These are phyloP conservation scores for Alloteropsis semialata DNA, from an alignment of 176 grass and related monocot genomes.

Conservation along the genomic window DNA sequence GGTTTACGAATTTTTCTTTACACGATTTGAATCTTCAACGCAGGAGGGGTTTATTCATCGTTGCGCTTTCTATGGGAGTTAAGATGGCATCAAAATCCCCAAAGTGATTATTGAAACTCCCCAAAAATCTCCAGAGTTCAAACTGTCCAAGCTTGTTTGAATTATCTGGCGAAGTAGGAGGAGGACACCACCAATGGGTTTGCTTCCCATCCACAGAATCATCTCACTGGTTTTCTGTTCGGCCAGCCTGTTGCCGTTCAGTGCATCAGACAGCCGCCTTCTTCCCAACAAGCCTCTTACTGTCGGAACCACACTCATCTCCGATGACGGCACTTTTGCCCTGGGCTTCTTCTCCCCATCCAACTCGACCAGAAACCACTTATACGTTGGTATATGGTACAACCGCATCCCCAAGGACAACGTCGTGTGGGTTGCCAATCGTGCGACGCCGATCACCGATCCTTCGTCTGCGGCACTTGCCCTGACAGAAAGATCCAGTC, in stretches of 20 bases:
- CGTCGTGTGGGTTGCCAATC: neutral
- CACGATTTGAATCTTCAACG: neutral
- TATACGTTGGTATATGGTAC: neutral
- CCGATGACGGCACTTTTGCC: neutral
- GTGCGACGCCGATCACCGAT: neutral
- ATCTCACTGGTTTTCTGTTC: neutral
- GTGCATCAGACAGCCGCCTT: neutral
- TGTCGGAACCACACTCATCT: neutral
- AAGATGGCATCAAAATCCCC: neutral
- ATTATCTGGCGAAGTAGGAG: neutral
- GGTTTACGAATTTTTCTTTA: neutral
- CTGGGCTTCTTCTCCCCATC: slow-evolving; percentile 8
- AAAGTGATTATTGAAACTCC: neutral
- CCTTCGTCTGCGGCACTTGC: neutral
- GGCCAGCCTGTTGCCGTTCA: neutral
- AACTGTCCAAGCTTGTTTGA: neutral
- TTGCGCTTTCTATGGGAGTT: neutral
- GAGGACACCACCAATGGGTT: neutral
- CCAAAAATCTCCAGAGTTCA: neutral
- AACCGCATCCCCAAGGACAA: neutral
- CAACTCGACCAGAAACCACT: neutral
- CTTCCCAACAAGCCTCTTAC: neutral
- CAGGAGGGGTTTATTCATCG: neutral
- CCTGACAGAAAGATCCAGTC: neutral
- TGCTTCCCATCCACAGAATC: neutral